A percentile compares a stretch with the other conserved stretches of the same genome.
Evolutionary conservation across 73 alveolate genomes (phyloP).

Genomic region (Durusdinium trenchii): DNA sequence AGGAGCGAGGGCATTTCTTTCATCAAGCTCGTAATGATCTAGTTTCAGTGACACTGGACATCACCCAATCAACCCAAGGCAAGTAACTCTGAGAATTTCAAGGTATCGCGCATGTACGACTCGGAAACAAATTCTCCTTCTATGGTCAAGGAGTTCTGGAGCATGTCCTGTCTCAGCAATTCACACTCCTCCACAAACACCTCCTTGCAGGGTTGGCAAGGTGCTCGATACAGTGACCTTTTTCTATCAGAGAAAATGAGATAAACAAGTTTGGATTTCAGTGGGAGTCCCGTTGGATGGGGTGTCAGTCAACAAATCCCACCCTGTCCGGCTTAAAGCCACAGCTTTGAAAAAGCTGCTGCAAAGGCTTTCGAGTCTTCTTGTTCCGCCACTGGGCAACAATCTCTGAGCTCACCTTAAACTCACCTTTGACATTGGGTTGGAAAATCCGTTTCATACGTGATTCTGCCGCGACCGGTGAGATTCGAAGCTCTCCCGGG

Average conservation of each 20-base stretch:
- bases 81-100: background rate
- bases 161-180: background rate
- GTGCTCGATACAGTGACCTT: no score
- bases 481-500: background rate
- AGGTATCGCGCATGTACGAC: background rate
- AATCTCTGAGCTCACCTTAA: no score
- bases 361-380: background rate
- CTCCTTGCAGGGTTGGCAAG: constrained; percentile 1
- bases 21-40: background rate
- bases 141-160: background rate
- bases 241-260: no score
- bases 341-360: background rate
- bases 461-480: background rate
- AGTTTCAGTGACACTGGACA: background rate
- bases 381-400: background rate
- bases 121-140: background rate
- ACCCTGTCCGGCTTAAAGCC: background rate
- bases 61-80: background rate
- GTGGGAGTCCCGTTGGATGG: no score
- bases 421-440: background rate
- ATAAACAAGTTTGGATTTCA: no score
- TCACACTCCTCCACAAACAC: constrained; percentile 17
- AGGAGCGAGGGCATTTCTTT: background rate
- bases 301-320: background rate
- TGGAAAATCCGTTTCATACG: background rate